phyloP scores from a whole-genome alignment of 2,329 filamentous ascomycete species.

The Ophiosphaerella korrae region DNA sequence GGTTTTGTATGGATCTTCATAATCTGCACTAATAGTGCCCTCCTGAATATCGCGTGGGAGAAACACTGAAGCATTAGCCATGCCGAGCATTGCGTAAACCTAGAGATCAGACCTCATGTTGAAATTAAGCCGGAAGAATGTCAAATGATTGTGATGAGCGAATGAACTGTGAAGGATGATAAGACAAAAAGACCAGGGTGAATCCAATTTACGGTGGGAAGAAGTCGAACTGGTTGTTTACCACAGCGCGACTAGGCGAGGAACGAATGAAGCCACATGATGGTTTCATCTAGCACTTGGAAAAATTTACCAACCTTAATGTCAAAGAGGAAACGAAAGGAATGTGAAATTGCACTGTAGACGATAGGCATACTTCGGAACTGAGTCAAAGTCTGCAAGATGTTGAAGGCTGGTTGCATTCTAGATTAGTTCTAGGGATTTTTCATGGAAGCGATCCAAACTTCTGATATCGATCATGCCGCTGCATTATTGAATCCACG shows the following conservation, averaged over 20 bases:
- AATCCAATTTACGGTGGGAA: constrained; percentile 34
- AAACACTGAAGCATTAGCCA: constrained; percentile 22
- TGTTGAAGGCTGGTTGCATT: too few species aligned
- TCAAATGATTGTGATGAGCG: constrained; percentile 24
- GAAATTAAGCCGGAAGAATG: constrained; percentile 23
- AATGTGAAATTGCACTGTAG: not conserved
- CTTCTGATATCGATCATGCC: too few species aligned
- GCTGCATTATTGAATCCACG: too few species aligned
- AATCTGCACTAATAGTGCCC: not conserved
- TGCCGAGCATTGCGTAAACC: constrained; percentile 21
- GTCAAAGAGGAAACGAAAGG: not conserved
- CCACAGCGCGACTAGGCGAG: constrained; percentile 12
- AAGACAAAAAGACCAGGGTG: constrained; percentile 25
- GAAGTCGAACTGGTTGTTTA: constrained; percentile 33
- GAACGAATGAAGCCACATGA: constrained; percentile 32
- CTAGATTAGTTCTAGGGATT: too few species aligned
- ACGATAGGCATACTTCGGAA: not conserved
- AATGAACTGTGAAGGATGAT: constrained; percentile 17
- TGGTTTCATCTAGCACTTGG: constrained; percentile 19
- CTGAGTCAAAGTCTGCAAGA: not conserved
- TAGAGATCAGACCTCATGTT: constrained; percentile 28
- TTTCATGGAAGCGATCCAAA: too few species aligned
- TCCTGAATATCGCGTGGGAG: constrained; percentile 5
- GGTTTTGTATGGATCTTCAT: not conserved
- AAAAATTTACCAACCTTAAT: not conserved